phyloP scores from a whole-genome alignment of 2,329 filamentous ascomycete genomes.

The Trichophyton rubrum region DNA sequence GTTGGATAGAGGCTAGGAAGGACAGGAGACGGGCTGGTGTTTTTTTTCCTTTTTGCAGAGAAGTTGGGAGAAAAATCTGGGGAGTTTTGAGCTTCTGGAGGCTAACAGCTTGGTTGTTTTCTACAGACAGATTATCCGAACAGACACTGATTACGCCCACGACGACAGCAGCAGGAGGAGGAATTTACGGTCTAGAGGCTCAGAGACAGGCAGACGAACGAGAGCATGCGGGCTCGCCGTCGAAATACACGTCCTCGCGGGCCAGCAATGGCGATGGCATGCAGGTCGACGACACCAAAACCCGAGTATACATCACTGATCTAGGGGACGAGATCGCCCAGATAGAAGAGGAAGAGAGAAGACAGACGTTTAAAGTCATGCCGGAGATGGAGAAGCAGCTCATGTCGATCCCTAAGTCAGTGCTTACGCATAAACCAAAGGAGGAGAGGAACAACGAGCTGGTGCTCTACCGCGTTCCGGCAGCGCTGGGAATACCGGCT shows the following conservation, averaged over 20 bases:
- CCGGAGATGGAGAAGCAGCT: constrained; percentile 78
- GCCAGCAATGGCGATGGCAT: constrained; percentile 47
- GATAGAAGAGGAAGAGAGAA: constrained; percentile 45
- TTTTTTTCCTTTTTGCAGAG: not conserved
- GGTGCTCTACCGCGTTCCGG: constrained; percentile 72
- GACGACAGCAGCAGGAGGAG: not conserved
- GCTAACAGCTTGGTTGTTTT: not conserved
- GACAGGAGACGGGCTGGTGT: not conserved
- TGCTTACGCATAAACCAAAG: constrained; percentile 42
- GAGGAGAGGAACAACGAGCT: constrained; percentile 45
- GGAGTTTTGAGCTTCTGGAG: not conserved
- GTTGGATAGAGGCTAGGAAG: not conserved
- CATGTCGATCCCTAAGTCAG: constrained; percentile 52
- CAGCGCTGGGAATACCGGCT: constrained; percentile 60
- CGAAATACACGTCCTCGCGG: not conserved
- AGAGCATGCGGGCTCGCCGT: not conserved
- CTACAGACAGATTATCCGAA: constrained; percentile 11
- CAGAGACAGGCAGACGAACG: not conserved
- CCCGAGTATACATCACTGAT: constrained; percentile 84
- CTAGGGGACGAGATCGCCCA: constrained; percentile 76
- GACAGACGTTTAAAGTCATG: constrained; percentile 60
- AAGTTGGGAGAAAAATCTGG: not conserved
- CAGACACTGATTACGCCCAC: not conserved
- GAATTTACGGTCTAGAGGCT: not conserved
- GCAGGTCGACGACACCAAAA: constrained; percentile 73